Conservation (phyloP, 1,139 yeast species). For the Debaryomyces sp. region DNA sequence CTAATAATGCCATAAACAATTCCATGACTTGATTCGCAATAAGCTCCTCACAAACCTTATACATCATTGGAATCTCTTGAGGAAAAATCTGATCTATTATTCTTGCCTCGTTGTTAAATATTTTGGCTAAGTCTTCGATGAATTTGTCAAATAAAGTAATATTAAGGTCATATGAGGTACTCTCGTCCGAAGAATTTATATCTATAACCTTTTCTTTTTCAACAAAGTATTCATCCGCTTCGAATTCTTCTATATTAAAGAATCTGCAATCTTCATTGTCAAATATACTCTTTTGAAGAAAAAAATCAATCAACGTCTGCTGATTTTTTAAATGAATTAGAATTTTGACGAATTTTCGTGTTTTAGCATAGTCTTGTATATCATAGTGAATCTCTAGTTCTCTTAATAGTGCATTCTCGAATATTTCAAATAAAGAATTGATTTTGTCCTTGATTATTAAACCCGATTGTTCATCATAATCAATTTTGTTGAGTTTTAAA, state of each 20-base stretch:
- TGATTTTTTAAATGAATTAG: slow-evolving; percentile 42
- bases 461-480: slow-evolving; percentile 36
- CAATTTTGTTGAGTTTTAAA: slow-evolving; percentile 41
- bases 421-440: slow-evolving; percentile 64
- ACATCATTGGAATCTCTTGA: slow-evolving; percentile 47
- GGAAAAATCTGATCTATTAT: slow-evolving; percentile 47
- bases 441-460: slow-evolving; percentile 48
- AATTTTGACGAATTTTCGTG: slow-evolving; percentile 38
- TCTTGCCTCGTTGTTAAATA: slow-evolving; percentile 39
- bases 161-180: slow-evolving; percentile 16
- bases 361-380: slow-evolving; percentile 45
- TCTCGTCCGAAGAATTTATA: slow-evolving; percentile 11
- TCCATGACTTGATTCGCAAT: slow-evolving; percentile 45
- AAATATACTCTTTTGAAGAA: slow-evolving; percentile 47
- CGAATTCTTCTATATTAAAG: slow-evolving; percentile 32
- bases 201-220: neutral
- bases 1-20: slow-evolving; percentile 32
- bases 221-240: slow-evolving; percentile 23
- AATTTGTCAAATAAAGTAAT: slow-evolving; percentile 25
- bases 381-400: slow-evolving; percentile 70
- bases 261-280: slow-evolving; percentile 38
- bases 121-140: slow-evolving; percentile 28
- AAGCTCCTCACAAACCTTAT: slow-evolving; percentile 49
- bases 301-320: slow-evolving; percentile 50
- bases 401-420: slow-evolving; percentile 69